These are phyloP conservation scores for Asterella californica DNA, from an alignment of 225 moss, liverwort and hornwort genomes.

Conservation along the genomic window DNA sequence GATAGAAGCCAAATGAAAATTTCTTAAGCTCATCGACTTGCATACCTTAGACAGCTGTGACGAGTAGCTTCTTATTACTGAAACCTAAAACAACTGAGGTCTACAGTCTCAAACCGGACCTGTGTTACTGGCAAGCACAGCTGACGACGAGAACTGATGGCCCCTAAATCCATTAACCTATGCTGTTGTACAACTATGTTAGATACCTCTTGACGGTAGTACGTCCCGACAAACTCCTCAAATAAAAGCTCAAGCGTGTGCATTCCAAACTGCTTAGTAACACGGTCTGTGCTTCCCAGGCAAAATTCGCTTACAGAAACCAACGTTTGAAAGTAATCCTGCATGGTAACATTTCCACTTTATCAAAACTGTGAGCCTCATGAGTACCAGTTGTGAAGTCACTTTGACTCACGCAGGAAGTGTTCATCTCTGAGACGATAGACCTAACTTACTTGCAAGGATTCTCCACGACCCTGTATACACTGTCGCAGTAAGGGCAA, in stretches of 20 bases:
- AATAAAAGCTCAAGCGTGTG: constrained; percentile 70
- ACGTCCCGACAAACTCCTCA: constrained; percentile 69
- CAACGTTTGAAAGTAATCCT: constrained; percentile 89
- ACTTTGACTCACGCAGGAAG: background rate
- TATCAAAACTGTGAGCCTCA: background rate
- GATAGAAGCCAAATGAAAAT: background rate
- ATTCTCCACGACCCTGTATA: constrained; percentile 76
- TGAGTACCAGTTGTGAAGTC: background rate
- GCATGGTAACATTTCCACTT: constrained; percentile 5
- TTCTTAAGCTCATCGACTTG: background rate
- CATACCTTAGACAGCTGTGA: background rate
- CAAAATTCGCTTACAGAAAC: constrained; percentile 66
- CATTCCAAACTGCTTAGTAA: constrained; percentile 65
- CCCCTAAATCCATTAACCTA: background rate
- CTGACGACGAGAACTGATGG: background rate
- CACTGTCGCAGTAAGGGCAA: constrained; percentile 61
- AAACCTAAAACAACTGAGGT: background rate
- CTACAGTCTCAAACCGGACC: background rate
- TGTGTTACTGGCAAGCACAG: background rate
- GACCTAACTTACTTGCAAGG: constrained; percentile 50
- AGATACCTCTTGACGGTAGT: constrained; percentile 71
- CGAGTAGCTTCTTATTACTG: background rate
- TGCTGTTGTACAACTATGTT: background rate
- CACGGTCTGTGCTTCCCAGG: constrained; percentile 62
- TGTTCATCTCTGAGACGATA: background rate